Conservation (phyloP, 106 monocot genomes). For the Cymbidium sinense region DNA sequence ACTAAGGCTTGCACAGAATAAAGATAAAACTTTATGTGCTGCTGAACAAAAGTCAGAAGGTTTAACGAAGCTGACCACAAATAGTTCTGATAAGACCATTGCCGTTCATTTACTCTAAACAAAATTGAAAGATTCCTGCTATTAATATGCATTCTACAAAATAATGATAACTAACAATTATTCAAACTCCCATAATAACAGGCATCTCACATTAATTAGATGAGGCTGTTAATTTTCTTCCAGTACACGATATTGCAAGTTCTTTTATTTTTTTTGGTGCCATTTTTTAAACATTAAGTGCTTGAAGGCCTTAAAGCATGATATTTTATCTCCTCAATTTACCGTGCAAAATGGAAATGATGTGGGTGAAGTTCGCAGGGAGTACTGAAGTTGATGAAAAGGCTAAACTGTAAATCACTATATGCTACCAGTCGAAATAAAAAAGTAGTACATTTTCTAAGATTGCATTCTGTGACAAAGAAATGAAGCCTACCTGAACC, state of each 20-base stretch:
- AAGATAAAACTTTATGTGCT: neutral
- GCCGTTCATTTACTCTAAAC: neutral
- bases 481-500: slow-evolving; percentile 47
- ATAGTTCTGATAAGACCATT: neutral
- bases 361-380: no score
- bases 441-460: neutral
- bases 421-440: neutral
- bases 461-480: neutral
- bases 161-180: neutral
- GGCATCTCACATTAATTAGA: neutral
- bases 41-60: neutral
- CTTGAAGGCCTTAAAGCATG: neutral
- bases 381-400: neutral
- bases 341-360: neutral
- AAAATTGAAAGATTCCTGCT: neutral
- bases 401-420: neutral
- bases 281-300: neutral
- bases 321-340: no score
- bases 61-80: neutral
- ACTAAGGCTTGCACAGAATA: neutral
- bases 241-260: neutral
- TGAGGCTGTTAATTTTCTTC: neutral
- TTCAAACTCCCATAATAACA: neutral
- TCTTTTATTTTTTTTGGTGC: no score
- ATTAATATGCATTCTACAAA: neutral